These are phyloP conservation scores for Ogataea salicorniae DNA, from an alignment of 805 yeast species.

Conservation along the genomic window DNA sequence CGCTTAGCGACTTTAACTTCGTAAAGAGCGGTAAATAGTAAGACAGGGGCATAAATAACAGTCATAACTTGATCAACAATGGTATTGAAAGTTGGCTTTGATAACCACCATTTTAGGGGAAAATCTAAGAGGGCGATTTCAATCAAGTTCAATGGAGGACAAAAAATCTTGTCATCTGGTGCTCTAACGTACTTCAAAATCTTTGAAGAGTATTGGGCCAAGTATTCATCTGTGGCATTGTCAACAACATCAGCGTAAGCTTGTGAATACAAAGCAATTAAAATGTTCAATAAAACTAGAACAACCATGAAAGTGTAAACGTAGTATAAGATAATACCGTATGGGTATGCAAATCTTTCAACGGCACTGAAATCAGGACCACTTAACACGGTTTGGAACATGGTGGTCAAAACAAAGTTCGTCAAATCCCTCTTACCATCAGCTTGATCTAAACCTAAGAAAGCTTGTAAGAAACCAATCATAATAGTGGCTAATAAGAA, in stretches of 20 bases:
- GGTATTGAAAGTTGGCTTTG: slow-evolving; percentile 24
- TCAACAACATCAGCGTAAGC: slow-evolving; percentile 78
- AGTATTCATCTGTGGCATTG: slow-evolving; percentile 78
- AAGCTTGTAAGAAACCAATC: slow-evolving; percentile 81
- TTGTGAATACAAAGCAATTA: slow-evolving; percentile 79
- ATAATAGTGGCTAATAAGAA: slow-evolving; percentile 65
- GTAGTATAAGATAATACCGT: slow-evolving; percentile 76
- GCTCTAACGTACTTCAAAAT: slow-evolving; percentile 81
- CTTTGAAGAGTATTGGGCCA: slow-evolving; percentile 80
- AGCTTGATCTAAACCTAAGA: slow-evolving; percentile 79
- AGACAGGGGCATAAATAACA: slow-evolving; percentile 61
- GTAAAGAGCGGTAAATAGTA: slow-evolving; percentile 52
- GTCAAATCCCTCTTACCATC: slow-evolving; percentile 83
- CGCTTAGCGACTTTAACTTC: slow-evolving; percentile 67
- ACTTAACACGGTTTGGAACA: slow-evolving; percentile 70
- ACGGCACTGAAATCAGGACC: slow-evolving; percentile 69
- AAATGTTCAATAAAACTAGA: slow-evolving; percentile 72
- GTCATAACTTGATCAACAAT: slow-evolving; percentile 57
- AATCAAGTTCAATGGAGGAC: slow-evolving; percentile 77
- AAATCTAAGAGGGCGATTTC: slow-evolving; percentile 52
- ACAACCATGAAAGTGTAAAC: slow-evolving; percentile 69
- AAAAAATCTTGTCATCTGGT: slow-evolving; percentile 80
- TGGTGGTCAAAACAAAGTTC: slow-evolving; percentile 50
- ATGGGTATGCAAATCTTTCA: slow-evolving; percentile 74
- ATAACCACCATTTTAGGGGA: slow-evolving; percentile 35